These are phyloP conservation scores for Cytospora schulzeri DNA, from an alignment of 2,329 filamentous ascomycete species.

Conservation along the genomic window DNA sequence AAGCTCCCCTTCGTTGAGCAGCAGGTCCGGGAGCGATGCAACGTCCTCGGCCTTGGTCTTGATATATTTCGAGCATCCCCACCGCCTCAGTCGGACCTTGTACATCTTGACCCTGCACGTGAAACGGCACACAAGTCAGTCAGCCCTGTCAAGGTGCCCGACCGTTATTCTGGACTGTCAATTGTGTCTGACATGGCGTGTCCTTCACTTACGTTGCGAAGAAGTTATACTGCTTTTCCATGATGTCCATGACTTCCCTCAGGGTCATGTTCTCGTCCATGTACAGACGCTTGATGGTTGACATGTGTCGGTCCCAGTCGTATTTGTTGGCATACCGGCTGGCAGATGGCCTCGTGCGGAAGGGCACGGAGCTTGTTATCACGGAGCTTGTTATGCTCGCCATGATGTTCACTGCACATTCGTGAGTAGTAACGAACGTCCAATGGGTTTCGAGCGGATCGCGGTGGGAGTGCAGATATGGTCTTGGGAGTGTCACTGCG, in stretches of 20 bases:
- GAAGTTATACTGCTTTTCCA: conserved; percentile 28
- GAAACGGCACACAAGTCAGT: conserved; percentile 15
- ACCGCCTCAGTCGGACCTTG: conserved; percentile 24
- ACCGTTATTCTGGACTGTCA: not conserved
- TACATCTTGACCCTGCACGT: conserved; percentile 22
- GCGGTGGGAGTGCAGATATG: no score
- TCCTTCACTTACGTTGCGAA: conserved; percentile 30
- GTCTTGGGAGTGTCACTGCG: no score
- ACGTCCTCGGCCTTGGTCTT: conserved; percentile 23
- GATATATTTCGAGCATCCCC: conserved; percentile 26
- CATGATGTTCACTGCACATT: not conserved
- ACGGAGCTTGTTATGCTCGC: not conserved
- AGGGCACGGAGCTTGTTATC: not conserved
- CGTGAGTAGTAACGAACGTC: no score
- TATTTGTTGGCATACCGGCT: conserved; percentile 17
- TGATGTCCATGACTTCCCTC: conserved; percentile 29
- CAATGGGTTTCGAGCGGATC: no score
- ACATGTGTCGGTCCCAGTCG: conserved; percentile 29
- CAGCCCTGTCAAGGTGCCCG: not conserved
- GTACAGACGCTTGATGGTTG: conserved; percentile 29
- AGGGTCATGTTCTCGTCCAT: conserved; percentile 29
- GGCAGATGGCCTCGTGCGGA: not conserved
- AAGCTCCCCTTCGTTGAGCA: conserved; percentile 1
- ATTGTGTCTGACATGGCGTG: no score
- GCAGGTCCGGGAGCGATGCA: conserved; percentile 11